Conservation (phyloP, 1,284 basidiomycete genomes). For the Ceratobasidium papillatum region DNA sequence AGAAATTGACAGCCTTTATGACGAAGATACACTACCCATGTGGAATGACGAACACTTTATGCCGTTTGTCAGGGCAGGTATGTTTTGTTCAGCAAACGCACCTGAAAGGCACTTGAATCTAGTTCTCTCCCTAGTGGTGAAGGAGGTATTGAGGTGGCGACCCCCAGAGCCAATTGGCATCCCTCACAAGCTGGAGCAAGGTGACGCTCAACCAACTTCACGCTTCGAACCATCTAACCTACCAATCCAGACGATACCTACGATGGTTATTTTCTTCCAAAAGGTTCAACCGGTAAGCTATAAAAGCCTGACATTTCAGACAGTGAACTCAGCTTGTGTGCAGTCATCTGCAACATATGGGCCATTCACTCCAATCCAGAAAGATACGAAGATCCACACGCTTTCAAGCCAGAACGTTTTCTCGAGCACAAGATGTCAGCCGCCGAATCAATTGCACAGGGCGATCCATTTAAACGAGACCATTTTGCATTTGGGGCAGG, state of each 20-base stretch:
- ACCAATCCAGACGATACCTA: constrained; percentile 4
- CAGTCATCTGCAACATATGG: constrained; percentile 33
- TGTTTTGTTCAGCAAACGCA: background rate
- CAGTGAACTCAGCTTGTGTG: background rate
- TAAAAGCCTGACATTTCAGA: background rate
- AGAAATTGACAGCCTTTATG: constrained; percentile 17
- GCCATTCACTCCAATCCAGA: constrained; percentile 27
- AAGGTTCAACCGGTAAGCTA: constrained; percentile 18
- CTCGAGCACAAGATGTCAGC: constrained; percentile 10
- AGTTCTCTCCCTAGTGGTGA: background rate
- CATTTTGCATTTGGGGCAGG: constrained; percentile 37
- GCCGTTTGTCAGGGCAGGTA: constrained; percentile 27
- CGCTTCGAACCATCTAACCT: background rate
- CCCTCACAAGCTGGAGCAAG: constrained; percentile 27
- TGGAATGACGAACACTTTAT: constrained; percentile 22
- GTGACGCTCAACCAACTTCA: background rate
- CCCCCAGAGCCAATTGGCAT: constrained; percentile 7
- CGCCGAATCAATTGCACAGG: constrained; percentile 34
- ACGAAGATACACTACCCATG: constrained; percentile 13
- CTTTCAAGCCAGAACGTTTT: constrained; percentile 28
- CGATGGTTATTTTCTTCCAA: constrained; percentile 10
- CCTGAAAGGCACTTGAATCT: background rate
- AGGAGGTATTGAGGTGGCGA: constrained; percentile 29
- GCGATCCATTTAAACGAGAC: constrained; percentile 27
- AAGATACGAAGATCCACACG: constrained; percentile 14